Base-by-base conservation (phyloP, 1,139 yeast genomes). In the Arxiozyma slooffiae region DNA sequence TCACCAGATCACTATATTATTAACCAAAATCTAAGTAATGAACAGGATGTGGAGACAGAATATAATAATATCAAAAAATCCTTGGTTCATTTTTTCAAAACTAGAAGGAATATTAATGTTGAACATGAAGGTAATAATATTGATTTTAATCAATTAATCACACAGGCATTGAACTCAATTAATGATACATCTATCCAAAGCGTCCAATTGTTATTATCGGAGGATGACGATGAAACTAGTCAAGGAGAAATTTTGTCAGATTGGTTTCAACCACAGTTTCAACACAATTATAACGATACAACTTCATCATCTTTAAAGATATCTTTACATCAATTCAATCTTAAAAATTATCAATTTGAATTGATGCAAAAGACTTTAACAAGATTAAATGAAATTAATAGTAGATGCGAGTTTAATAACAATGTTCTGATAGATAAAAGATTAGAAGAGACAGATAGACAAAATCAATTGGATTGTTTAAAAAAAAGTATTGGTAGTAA, bases 391-490 rank as follows among this genome's bases (percentile, higher is more conserved):
- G 66, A 69, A 40, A 58, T 79, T 22, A 67, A 71, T 44, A 53
- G 60, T 0, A 65, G 70, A 23, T 60, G 64, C n/a, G 55, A 57
- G 1, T 54, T 61, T 2, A 66, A 67, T 14, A 58, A 62, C 5
- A 53, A 55, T 3, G 53, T 61, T 4, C 53, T 80, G 2, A 64
- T 67, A 0, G 57, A 60, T 1, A 62, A 71, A 7, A 71, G 80
- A 53, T 48, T 61, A 3, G 62, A 64, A 26, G 83, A 81, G 54
- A 75, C 83, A 0, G 60, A 67, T 30, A 67, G 80, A 47, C 87
- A 82, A 57, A 57, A 68, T 6, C 60, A 66, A 16, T 67, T 77
- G 41, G 92, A 84, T 61, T 63, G 61, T 1, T 54, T 64, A 41
- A 77, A 80, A 58, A 72, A 67, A 2, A 61, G 66, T 20, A 76